Base-by-base conservation (phyloP, 352 stramenopile genomes). In the Albugo candida region DNA sequence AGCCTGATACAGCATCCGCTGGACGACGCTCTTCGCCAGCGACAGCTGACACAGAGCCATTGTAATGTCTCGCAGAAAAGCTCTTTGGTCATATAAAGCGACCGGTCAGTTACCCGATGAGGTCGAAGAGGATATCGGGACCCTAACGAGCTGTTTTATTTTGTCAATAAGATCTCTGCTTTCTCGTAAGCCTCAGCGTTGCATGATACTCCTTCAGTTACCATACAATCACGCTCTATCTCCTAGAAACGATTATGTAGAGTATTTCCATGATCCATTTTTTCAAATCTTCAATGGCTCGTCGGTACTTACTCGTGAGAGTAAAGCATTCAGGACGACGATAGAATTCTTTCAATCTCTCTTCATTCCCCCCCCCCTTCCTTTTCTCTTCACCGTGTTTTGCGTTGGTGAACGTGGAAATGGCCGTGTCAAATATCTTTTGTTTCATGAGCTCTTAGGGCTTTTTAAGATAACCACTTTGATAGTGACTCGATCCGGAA, bases 231-330 rank as follows among this genome's bases (percentile, higher is more conserved):
- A 66, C 10, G 69, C 76, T 17, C 76, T 65, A 47, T 77, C 77
- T 3, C 70, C 64, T 38, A 81, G 77, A 18, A 89, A 58, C 41
- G 2, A 67, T 46, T 49, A 70, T 79, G 60, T 65, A 70, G 6
- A 74, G 76, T 12, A 69, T 83, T 51, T 74, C 58, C 13, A 66
- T 51, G 55, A 89, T 85, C 16, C 84, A 65, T 13, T 54, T 45
- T 2, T 67, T 76, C 13, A 83, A 65, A 55, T 89, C 77, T 34
- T 89, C 70, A 20, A 87, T 78, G 0, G 74, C 74, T 5, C 61
- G 51, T 38, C 76, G 60, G 50, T 70, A 86, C 48, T 67, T 63
- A 6, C 70, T 53, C 39, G 69, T 61, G 1, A 55, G 51, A 13
- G 86, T 44, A 48, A 65, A 78, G 50, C 72, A 84, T 10, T 61